These are phyloP conservation scores for Blumeriella jaapii DNA, from an alignment of 2,329 filamentous ascomycete species.

Conservation along the genomic window DNA sequence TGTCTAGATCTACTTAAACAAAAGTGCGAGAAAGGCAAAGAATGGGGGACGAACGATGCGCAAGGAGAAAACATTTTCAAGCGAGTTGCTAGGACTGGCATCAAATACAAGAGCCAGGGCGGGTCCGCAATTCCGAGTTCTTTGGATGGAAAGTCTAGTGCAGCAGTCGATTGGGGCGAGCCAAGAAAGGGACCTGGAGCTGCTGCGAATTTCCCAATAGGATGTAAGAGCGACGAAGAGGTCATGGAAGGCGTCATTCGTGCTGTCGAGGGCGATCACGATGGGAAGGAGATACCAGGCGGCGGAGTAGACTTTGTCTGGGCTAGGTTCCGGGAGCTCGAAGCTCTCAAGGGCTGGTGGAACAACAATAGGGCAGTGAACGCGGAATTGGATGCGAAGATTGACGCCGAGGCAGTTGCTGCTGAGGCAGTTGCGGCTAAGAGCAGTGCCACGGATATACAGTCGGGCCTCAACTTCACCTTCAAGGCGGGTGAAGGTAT, in stretches of 20 bases:
- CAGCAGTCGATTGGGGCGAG: conserved; percentile 84
- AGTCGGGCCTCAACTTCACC: background rate
- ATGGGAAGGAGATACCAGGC: conserved; percentile 43
- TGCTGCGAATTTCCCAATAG: conserved; percentile 44
- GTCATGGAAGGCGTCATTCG: conserved; percentile 43
- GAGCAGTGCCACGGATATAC: background rate
- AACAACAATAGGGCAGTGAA: conserved; percentile 37
- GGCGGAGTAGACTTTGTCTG: conserved; percentile 57
- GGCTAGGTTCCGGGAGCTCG: conserved; percentile 53
- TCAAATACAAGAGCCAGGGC: conserved; percentile 49
- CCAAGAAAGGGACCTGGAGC: conserved; percentile 49
- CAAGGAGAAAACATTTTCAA: conserved; percentile 84
- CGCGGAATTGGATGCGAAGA: conserved; percentile 7
- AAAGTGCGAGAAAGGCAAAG: conserved; percentile 86
- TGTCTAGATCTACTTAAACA: conserved; percentile 88
- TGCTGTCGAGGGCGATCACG: conserved; percentile 45
- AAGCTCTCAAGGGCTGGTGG: conserved; percentile 57
- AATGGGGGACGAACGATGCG: conserved; percentile 71
- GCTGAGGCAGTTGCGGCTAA: background rate
- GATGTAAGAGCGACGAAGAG: conserved; percentile 48
- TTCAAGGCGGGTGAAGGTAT: background rate
- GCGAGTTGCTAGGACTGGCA: conserved; percentile 55
- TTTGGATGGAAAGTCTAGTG: conserved; percentile 48
- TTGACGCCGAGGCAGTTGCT: conserved; percentile 1
- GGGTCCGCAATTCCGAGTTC: conserved; percentile 44